A percentile compares a stretch with the other conserved stretches of the same genome.
Conservation (phyloP, 2,329 filamentous ascomycete genomes). For the Botrytis fragariae region DNA sequence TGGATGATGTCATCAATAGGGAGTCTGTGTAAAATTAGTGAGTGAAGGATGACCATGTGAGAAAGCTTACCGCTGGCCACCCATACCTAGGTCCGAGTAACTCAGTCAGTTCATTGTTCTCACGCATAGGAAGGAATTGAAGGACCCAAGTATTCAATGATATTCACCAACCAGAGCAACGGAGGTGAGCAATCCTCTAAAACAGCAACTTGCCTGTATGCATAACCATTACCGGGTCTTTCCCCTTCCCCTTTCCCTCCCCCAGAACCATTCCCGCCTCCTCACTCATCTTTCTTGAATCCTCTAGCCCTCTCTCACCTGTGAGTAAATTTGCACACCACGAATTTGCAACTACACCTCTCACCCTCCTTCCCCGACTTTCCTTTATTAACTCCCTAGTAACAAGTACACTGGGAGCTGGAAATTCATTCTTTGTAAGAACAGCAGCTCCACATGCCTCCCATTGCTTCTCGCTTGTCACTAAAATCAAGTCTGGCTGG, state of each 20-base stretch:
- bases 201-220: not conserved
- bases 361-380: not conserved
- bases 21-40: not conserved
- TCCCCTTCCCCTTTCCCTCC: not conserved
- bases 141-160: not conserved
- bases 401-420: conserved; percentile 89
- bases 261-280: not conserved
- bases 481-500: conserved; percentile 4
- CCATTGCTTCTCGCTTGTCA: not conserved
- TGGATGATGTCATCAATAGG: conserved; percentile 7
- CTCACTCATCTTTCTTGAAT: not conserved
- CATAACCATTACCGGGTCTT: not conserved
- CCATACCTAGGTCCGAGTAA: not conserved
- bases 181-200: not conserved
- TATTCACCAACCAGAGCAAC: not conserved
- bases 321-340: not conserved
- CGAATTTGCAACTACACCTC: not conserved
- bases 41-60: not conserved
- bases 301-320: not conserved
- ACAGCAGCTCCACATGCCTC: conserved; percentile 61
- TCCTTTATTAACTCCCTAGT: conserved; percentile 68
- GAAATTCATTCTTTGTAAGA: conserved; percentile 97
- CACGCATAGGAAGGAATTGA: not conserved
- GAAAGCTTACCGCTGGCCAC: not conserved
- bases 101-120: not conserved